Evolutionary conservation across 176 grass and related monocot genomes (phyloP).

Genomic region (Otatea glauca): DNA sequence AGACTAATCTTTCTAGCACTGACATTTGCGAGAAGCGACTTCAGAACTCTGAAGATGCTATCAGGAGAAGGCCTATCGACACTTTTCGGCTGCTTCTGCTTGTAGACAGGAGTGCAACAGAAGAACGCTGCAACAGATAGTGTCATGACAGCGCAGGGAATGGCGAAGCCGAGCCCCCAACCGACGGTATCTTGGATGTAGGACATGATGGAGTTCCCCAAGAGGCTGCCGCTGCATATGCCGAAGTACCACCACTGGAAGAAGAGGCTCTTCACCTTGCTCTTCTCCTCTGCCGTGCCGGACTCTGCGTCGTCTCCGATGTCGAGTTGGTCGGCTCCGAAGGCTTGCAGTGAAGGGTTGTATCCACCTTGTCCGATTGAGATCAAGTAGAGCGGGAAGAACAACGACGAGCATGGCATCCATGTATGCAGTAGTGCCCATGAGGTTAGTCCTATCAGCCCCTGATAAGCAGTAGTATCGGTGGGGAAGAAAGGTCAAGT

Average conservation of each 20-base stretch:
- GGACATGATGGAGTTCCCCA: conserved; percentile 83
- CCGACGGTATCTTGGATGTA: conserved; percentile 83
- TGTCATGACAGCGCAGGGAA: conserved; percentile 71
- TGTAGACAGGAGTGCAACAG: conserved; percentile 64
- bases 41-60: conserved; percentile 51
- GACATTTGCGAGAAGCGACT: conserved; percentile 31
- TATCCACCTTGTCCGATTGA: conserved; percentile 83
- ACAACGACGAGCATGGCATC: conserved; percentile 75
- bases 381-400: conserved; percentile 86
- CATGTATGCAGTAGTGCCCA: conserved; percentile 69
- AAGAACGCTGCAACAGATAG: conserved; percentile 66
- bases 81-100: conserved; percentile 44
- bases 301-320: conserved; percentile 42
- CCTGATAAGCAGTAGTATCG: conserved; percentile 44
- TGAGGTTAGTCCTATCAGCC: conserved; percentile 58
- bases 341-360: conserved; percentile 85
- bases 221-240: conserved; percentile 79
- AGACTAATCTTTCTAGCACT: conserved; percentile 34
- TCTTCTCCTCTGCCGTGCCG: conserved; percentile 49
- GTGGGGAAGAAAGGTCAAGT: background rate
- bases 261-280: conserved; percentile 72
- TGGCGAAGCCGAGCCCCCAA: conserved; percentile 86
- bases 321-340: conserved; percentile 87
- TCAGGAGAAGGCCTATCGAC: background rate
- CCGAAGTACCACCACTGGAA: conserved; percentile 99